phyloP scores from a whole-genome alignment of 257 asterid genomes.

The Capsicum baccatum region DNA sequence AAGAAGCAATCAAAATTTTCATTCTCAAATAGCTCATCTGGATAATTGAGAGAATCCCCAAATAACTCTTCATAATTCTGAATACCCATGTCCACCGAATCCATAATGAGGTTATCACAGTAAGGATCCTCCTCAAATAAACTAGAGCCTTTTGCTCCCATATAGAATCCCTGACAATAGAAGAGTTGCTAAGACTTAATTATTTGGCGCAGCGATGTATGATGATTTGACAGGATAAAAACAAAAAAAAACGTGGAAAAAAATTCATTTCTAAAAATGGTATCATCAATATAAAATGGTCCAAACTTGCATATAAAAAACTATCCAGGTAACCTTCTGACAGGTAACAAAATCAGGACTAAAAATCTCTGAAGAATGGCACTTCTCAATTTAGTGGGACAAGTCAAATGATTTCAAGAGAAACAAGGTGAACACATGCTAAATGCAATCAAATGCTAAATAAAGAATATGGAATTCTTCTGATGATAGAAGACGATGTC shows the following conservation, averaged over 20 bases:
- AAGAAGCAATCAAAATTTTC: slow-evolving; percentile 51
- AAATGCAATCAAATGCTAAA: slow-evolving; percentile 20
- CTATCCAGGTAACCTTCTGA: background rate
- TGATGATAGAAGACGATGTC: background rate
- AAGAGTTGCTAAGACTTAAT: background rate
- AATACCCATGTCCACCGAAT: slow-evolving; percentile 57
- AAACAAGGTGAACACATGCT: background rate
- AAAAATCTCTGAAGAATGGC: background rate
- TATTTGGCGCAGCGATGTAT: background rate
- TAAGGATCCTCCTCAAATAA: slow-evolving; percentile 48
- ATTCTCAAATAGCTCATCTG: slow-evolving; percentile 52
- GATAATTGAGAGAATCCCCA: slow-evolving; percentile 49
- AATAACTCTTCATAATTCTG: slow-evolving; percentile 66
- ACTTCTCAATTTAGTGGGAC: background rate
- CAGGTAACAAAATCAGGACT: background rate
- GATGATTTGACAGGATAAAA: background rate
- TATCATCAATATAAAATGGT: background rate
- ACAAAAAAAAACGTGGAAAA: background rate
- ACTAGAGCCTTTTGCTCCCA: slow-evolving; percentile 47
- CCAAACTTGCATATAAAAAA: slow-evolving; percentile 3
- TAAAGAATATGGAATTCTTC: slow-evolving; percentile 1
- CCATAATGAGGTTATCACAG: slow-evolving; percentile 54
- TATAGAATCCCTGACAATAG: slow-evolving; percentile 38
- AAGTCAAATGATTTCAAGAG: background rate
- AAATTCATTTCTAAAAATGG: background rate